Percentiles rank a stretch among this genome's conserved stretches.
phyloP scores from a whole-genome alignment of 2,329 filamentous ascomycete species.

The Onygenales sp. region DNA sequence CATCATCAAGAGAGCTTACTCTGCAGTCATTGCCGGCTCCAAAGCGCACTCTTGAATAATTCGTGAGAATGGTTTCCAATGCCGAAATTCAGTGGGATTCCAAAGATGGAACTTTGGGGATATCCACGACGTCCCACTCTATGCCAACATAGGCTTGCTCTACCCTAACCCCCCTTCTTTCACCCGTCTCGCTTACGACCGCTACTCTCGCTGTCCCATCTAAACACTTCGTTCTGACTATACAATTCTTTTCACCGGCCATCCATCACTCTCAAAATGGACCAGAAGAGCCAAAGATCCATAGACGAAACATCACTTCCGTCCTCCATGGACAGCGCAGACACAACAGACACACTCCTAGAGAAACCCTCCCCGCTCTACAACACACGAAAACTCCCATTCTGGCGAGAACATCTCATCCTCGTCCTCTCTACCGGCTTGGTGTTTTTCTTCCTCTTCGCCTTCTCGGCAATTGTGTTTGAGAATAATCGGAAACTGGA shows the following conservation, averaged over 20 bases:
- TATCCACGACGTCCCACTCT: no score
- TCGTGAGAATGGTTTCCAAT: no score
- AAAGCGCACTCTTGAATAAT: no score
- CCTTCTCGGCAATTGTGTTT: neutral
- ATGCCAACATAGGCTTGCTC: no score
- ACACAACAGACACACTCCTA: neutral
- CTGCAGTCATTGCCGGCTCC: no score
- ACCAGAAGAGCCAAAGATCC: neutral
- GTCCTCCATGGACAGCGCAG: neutral
- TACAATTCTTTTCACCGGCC: neutral
- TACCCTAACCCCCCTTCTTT: no score
- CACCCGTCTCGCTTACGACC: no score
- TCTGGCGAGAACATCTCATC: slow-evolving; percentile 1
- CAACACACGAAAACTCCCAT: neutral
- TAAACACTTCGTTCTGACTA: no score
- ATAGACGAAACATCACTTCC: neutral
- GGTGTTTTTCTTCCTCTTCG: neutral
- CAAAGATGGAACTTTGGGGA: no score
- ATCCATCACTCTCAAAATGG: neutral
- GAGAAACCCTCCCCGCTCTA: neutral
- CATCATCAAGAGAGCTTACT: no score
- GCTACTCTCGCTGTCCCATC: no score
- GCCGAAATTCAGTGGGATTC: no score
- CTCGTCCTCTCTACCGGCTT: neutral
- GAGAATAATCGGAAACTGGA: neutral